Percentiles rank a stretch among this genome's conserved stretches.
These are phyloP conservation scores for Phytophthora boehmeriae DNA, from an alignment of 352 stramenopile species.

Conservation along the genomic window DNA sequence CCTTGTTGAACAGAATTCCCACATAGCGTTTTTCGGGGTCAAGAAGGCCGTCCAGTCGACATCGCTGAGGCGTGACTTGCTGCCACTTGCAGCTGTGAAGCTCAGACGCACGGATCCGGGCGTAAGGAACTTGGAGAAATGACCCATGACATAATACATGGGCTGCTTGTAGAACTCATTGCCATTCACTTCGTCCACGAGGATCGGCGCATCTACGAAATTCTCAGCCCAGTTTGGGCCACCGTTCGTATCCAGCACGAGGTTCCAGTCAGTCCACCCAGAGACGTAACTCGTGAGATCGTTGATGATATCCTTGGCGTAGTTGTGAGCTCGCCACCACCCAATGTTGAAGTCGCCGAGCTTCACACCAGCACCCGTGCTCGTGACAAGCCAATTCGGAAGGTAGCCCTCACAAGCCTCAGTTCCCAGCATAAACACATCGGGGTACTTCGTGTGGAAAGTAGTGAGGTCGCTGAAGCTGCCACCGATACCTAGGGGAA, in stretches of 20 bases:
- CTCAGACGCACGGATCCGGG: conserved; percentile 49
- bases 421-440: conserved; percentile 71
- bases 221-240: conserved; percentile 84
- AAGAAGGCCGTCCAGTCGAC: conserved; percentile 51
- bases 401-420: conserved; percentile 70
- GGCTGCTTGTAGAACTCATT: conserved; percentile 82
- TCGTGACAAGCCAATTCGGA: conserved; percentile 29
- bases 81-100: conserved; percentile 27
- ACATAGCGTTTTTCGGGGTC: conserved; percentile 50
- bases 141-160: conserved; percentile 82
- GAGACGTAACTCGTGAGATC: conserved; percentile 79
- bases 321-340: conserved; percentile 76
- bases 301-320: conserved; percentile 87
- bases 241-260: conserved; percentile 68
- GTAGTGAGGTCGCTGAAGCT: conserved; percentile 44
- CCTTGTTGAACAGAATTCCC: conserved; percentile 46
- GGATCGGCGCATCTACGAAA: conserved; percentile 75
- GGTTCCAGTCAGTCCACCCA: conserved; percentile 91
- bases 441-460: conserved; percentile 42
- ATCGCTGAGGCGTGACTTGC: conserved; percentile 28
- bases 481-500: conserved; percentile 32
- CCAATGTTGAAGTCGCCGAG: conserved; percentile 34
- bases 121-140: conserved; percentile 75
- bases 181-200: conserved; percentile 61
- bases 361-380: conserved; percentile 41